Evolutionary conservation across 108 stramenopile species (phyloP), one percentile per base, ranked within the genome.

Genomic region (Fistulifera solaris): DNA sequence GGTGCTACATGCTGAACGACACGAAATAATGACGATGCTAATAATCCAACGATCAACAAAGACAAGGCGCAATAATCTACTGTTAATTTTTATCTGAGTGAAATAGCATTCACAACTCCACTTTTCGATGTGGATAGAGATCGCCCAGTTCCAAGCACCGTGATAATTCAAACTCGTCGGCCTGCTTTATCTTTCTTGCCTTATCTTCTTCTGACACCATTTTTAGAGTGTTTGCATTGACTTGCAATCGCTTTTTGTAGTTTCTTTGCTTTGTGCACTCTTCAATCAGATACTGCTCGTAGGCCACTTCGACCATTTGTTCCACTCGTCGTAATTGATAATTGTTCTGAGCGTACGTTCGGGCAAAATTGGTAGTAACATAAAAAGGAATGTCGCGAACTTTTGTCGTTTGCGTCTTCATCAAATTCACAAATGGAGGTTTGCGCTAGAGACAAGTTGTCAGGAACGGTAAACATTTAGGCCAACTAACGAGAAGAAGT

Each of bases 321-420:
- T 93, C 90, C 0, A 92, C 85, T 66, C 89, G 93, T 4, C 78
- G 72, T n/a, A 94, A 64, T 28, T 88, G 83, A 69, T 91, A 91
- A 47, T 82, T 68, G 59, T 94, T 88, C 12, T 89, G 71, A 24
- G 76, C 58, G 38, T 77, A 71, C 14, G 85, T 91, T 52, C 83
- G 42, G 21, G 87, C n/a, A 64, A 94, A 94, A 48, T 80, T 75
- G 56, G 82, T 79, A 0, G 81, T 63, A 19, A 94, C 93, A 59
- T 63, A 94, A 66, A 83, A 94, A 1, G 89, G 93, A 61, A 94
- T 94, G 42, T 87, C 93, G 63, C 83, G 82, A 39, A 89, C 87
- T 40, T 44, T 47, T 24, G 84, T 70, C 13, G 85, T 40, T 48
- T 75, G 75, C 23, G 93, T 94, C 2, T 66, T 27, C 50, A 91